Evolutionary conservation across 352 stramenopile genomes (phyloP).

Genomic region (Halophytophthora batemanensis): DNA sequence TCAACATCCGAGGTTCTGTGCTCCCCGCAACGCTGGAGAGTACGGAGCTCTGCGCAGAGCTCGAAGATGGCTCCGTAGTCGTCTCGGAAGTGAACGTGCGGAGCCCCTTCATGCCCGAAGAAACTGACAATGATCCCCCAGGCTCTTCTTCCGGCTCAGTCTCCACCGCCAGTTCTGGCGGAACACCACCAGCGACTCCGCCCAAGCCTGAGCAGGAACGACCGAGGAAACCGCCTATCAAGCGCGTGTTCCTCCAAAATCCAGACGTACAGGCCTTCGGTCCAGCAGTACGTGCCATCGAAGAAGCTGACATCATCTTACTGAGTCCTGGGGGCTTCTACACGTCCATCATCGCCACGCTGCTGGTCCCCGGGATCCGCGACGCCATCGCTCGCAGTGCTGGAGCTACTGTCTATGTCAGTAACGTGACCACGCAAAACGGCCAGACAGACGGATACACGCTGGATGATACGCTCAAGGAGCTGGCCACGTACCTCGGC

Average conservation of each 20-base stretch:
- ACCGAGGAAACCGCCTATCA: slow-evolving; percentile 65
- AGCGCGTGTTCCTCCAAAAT: slow-evolving; percentile 80
- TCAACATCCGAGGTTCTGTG: slow-evolving; percentile 82
- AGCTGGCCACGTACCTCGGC: slow-evolving; percentile 67
- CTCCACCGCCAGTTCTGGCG: slow-evolving; percentile 19
- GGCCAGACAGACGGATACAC: slow-evolving; percentile 82
- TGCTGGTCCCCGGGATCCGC: slow-evolving; percentile 79
- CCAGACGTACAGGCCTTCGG: slow-evolving; percentile 66
- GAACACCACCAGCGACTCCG: slow-evolving; percentile 18
- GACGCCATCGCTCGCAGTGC: slow-evolving; percentile 68
- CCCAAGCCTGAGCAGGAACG: slow-evolving; percentile 26
- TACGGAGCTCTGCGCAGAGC: slow-evolving; percentile 76
- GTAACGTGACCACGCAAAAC: slow-evolving; percentile 83
- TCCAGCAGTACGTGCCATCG: slow-evolving; percentile 72
- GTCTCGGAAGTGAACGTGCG: slow-evolving; percentile 84
- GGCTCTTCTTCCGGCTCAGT: slow-evolving; percentile 4
- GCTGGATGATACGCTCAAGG: slow-evolving; percentile 59
- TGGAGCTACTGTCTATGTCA: slow-evolving; percentile 81
- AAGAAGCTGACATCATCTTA: slow-evolving; percentile 84
- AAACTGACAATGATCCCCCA: slow-evolving; percentile 17
- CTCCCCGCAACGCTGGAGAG: slow-evolving; percentile 81
- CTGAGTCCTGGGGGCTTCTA: slow-evolving; percentile 82
- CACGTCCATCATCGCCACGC: slow-evolving; percentile 80
- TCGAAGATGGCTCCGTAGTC: slow-evolving; percentile 67
- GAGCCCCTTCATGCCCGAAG: slow-evolving; percentile 46